Conservation (phyloP, 768 basidiomycete species). For the Leccinum disarticulatum region DNA sequence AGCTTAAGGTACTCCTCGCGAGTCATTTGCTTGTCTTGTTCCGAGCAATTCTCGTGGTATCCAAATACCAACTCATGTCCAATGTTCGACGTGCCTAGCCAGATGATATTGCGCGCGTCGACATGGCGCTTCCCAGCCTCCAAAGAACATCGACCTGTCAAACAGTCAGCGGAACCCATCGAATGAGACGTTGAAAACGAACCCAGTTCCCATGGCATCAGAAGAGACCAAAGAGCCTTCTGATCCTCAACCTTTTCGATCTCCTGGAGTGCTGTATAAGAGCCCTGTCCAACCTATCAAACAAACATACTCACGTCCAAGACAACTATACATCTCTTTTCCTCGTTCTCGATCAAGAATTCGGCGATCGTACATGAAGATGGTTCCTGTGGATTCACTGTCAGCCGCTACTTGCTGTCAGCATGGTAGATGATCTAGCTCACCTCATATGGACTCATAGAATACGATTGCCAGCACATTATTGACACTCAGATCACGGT, state of each 20-base stretch:
- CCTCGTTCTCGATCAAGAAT: conserved; percentile 77
- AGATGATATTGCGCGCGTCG: conserved; percentile 78
- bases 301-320: conserved; percentile 60
- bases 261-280: conserved; percentile 50
- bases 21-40: conserved; percentile 54
- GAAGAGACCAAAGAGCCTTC: conserved; percentile 68
- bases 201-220: conserved; percentile 89
- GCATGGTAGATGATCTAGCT: background rate
- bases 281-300: background rate
- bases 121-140: conserved; percentile 70
- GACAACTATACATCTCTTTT: conserved; percentile 81
- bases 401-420: background rate
- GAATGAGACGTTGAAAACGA: conserved; percentile 10
- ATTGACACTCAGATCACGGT: conserved; percentile 6
- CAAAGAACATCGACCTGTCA: conserved; percentile 66
- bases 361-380: conserved; percentile 67
- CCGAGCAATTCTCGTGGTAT: conserved; percentile 52
- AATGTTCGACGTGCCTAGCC: conserved; percentile 82
- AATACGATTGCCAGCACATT: conserved; percentile 34
- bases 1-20: conserved; percentile 73
- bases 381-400: conserved; percentile 46
- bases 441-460: no score
- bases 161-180: conserved; percentile 3
- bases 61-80: conserved; percentile 77
- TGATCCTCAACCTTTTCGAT: conserved; percentile 80